Evolutionary conservation across 2,329 filamentous ascomycete species (phyloP).

Genomic region (Aspergillus eucalypticola): DNA sequence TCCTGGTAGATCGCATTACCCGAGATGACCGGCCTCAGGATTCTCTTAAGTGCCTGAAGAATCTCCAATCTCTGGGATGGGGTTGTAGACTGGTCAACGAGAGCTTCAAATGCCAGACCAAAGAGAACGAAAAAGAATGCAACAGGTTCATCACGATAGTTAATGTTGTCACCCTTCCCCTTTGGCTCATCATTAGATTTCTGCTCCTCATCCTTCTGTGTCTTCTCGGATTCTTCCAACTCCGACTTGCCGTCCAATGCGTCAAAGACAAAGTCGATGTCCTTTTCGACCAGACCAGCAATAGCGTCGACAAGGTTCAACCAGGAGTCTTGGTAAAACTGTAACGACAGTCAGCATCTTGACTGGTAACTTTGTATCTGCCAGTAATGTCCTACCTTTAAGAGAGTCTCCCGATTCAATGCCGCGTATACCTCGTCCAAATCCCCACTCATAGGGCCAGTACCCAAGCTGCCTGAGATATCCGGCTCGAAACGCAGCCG

Average conservation of each 20-base stretch:
- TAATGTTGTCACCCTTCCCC: conserved; percentile 75
- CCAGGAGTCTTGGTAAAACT: conserved; percentile 97
- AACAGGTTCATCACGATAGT: conserved; percentile 95
- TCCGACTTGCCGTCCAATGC: conserved; percentile 80
- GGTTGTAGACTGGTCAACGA: conserved; percentile 76
- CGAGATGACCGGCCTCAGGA: conserved; percentile 88
- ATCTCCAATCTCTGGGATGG: conserved; percentile 83
- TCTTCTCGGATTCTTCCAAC: conserved; percentile 28
- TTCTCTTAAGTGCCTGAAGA: conserved; percentile 88
- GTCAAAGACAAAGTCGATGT: conserved; percentile 96
- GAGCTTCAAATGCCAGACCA: conserved; percentile 91
- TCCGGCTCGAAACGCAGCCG: conserved; percentile 93
- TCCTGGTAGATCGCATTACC: conserved; percentile 96
- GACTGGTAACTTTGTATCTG: background rate
- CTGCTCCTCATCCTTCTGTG: conserved; percentile 22
- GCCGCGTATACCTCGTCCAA: conserved; percentile 94
- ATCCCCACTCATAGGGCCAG: conserved; percentile 77
- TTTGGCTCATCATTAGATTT: conserved; percentile 29
- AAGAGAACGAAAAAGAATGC: conserved; percentile 99
- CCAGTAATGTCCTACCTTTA: conserved; percentile 55
- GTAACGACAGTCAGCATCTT: background rate
- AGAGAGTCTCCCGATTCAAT: conserved; percentile 86
- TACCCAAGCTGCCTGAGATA: conserved; percentile 85
- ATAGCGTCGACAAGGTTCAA: conserved; percentile 95
- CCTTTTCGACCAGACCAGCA: conserved; percentile 93